Conservation (phyloP, 2,329 filamentous ascomycete genomes). For the Fusarium miscanthi region DNA sequence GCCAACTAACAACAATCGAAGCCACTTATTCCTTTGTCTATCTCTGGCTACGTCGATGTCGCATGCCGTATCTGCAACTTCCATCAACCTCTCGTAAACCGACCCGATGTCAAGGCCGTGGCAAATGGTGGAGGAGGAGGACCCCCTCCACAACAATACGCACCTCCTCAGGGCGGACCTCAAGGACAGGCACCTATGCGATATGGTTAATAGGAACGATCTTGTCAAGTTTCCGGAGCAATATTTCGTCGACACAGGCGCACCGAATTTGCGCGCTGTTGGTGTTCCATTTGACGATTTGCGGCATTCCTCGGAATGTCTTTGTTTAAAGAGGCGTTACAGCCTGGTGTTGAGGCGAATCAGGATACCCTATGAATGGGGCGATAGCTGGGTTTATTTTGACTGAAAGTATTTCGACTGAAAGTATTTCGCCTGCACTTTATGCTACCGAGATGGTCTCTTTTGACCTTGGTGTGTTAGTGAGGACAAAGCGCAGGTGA, state of each 20-base stretch:
- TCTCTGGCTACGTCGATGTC: constrained; percentile 75
- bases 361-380: constrained; percentile 10
- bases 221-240: background rate
- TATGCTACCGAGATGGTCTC: background rate
- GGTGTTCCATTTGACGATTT: background rate
- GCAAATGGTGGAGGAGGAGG: constrained; percentile 54
- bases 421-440: background rate
- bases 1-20: constrained; percentile 47
- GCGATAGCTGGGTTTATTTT: background rate
- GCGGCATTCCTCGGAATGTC: background rate
- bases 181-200: constrained; percentile 47
- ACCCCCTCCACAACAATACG: constrained; percentile 48
- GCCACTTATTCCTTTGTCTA: constrained; percentile 78
- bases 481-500: background rate
- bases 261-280: background rate
- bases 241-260: background rate
- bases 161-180: constrained; percentile 48
- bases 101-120: constrained; percentile 67
- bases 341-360: constrained; percentile 38
- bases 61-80: constrained; percentile 82
- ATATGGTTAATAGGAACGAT: constrained; percentile 39
- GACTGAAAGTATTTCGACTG: background rate
- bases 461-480: background rate
- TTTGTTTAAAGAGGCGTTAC: constrained; percentile 10
- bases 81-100: constrained; percentile 71